Evolutionary conservation across 345 rosid species (phyloP).

Genomic region (Trapa incisa): DNA sequence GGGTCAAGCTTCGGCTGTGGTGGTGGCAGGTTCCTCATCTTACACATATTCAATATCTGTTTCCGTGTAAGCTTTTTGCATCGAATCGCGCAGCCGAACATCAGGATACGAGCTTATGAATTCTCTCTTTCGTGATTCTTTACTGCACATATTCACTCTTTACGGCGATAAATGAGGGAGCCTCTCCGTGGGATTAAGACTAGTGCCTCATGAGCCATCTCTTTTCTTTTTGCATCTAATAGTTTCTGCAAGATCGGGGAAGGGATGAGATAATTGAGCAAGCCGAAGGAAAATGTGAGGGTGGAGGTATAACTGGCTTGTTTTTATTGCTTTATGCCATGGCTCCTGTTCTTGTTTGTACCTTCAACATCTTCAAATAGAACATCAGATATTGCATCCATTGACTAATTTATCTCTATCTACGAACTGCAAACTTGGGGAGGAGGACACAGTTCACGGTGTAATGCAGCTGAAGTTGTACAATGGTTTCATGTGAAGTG

Average conservation of each 20-base stretch:
- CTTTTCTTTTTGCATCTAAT: background rate
- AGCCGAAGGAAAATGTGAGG: no score
- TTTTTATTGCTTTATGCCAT: background rate
- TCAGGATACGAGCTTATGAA: background rate
- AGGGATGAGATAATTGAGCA: slow-evolving; percentile 32
- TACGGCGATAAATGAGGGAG: background rate
- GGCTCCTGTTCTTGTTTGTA: no score
- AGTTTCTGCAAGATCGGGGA: slow-evolving; percentile 29
- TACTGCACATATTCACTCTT: background rate
- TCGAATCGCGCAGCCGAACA: no score
- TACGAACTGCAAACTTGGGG: background rate
- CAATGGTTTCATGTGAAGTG: slow-evolving; percentile 15
- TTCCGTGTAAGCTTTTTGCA: no score
- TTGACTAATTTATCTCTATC: background rate
- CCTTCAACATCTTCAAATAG: slow-evolving; percentile 39
- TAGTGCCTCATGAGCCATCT: background rate
- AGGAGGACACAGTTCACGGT: background rate
- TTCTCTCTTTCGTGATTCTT: no score
- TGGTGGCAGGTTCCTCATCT: no score
- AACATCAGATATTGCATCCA: slow-evolving; percentile 33
- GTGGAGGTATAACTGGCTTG: slow-evolving; percentile 40
- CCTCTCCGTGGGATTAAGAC: background rate
- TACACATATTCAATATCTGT: no score
- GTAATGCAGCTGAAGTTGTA: slow-evolving; percentile 14
- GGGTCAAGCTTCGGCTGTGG: no score